A percentile compares a stretch with the other conserved stretches of the same genome.
These are phyloP conservation scores for Globisporangium mamillatum DNA, from an alignment of 352 stramenopile genomes.

Conservation along the genomic window DNA sequence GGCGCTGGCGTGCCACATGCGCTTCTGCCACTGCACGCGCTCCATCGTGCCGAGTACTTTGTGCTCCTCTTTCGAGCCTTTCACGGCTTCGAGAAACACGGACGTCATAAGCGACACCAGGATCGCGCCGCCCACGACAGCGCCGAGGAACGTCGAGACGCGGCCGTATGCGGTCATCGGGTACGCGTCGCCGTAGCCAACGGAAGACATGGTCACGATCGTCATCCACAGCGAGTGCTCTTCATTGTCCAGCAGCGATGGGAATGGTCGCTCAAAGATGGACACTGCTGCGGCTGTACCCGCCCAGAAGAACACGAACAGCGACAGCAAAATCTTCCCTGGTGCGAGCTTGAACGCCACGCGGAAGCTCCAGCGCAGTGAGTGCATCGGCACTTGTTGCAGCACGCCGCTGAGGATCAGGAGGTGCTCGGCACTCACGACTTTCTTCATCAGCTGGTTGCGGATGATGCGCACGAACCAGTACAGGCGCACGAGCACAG, in stretches of 20 bases:
- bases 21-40: slow-evolving; percentile 35
- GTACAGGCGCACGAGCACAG: slow-evolving; percentile 57
- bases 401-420: slow-evolving; percentile 24
- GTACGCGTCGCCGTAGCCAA: slow-evolving; percentile 61
- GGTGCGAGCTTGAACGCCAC: slow-evolving; percentile 46
- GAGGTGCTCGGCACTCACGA: slow-evolving; percentile 32
- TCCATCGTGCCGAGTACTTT: slow-evolving; percentile 44
- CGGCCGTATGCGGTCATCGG: slow-evolving; percentile 48
- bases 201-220: slow-evolving; percentile 58
- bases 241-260: slow-evolving; percentile 51
- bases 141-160: slow-evolving; percentile 41
- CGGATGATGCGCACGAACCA: slow-evolving; percentile 54
- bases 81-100: slow-evolving; percentile 58
- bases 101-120: slow-evolving; percentile 65
- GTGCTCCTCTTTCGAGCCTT: slow-evolving; percentile 55
- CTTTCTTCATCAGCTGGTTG: slow-evolving; percentile 41
- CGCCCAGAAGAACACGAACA: slow-evolving; percentile 49
- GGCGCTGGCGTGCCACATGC: slow-evolving; percentile 25
- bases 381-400: slow-evolving; percentile 36
- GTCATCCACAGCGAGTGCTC: slow-evolving; percentile 62
- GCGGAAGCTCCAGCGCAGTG: slow-evolving; percentile 54
- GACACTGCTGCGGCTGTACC: slow-evolving; percentile 48
- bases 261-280: slow-evolving; percentile 60
- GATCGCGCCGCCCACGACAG: slow-evolving; percentile 46
- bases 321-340: slow-evolving; percentile 30